These are phyloP conservation scores for Pleoardoris graminearum DNA, from an alignment of 2,329 filamentous ascomycete genomes.

Conservation along the genomic window DNA sequence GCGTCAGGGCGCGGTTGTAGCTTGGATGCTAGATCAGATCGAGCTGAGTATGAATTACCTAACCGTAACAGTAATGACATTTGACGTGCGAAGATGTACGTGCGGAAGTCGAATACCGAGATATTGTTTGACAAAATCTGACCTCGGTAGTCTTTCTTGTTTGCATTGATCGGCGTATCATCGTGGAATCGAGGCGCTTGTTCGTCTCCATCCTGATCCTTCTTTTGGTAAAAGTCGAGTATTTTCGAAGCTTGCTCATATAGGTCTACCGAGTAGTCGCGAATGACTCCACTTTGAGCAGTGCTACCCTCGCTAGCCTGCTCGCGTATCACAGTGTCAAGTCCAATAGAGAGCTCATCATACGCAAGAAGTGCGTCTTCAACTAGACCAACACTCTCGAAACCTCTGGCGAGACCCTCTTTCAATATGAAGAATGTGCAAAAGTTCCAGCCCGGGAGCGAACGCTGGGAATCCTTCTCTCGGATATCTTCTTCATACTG, in stretches of 20 bases:
- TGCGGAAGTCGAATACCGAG: slow-evolving; percentile 91
- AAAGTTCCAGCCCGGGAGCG: slow-evolving; percentile 95
- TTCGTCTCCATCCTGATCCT: slow-evolving; percentile 13
- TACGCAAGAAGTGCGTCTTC: slow-evolving; percentile 95
- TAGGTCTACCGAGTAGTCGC: slow-evolving; percentile 74
- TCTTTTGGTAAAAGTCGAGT: slow-evolving; percentile 25
- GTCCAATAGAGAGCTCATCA: slow-evolving; percentile 85
- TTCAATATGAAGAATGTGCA: slow-evolving; percentile 99
- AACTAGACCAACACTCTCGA: slow-evolving; percentile 93
- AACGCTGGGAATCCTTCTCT: slow-evolving; percentile 86
- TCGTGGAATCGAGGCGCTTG: slow-evolving; percentile 30
- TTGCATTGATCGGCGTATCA: slow-evolving; percentile 43
- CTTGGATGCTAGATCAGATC: slow-evolving; percentile 47
- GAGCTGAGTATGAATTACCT: slow-evolving; percentile 63
- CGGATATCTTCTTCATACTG: slow-evolving; percentile 98
- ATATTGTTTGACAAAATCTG: slow-evolving; percentile 94
- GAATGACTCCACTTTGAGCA: slow-evolving; percentile 72
- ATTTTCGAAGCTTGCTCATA: slow-evolving; percentile 52
- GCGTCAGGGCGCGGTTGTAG: slow-evolving; percentile 34
- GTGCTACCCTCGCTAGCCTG: slow-evolving; percentile 64
- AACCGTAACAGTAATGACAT: slow-evolving; percentile 79
- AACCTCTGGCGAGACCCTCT: slow-evolving; percentile 88
- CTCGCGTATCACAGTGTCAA: slow-evolving; percentile 81
- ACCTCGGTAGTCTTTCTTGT: slow-evolving; percentile 79
- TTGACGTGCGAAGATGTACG: slow-evolving; percentile 91